These are phyloP conservation scores for Chalciporus sphaerocephalus DNA, from an alignment of 768 basidiomycete species.

Conservation along the genomic window DNA sequence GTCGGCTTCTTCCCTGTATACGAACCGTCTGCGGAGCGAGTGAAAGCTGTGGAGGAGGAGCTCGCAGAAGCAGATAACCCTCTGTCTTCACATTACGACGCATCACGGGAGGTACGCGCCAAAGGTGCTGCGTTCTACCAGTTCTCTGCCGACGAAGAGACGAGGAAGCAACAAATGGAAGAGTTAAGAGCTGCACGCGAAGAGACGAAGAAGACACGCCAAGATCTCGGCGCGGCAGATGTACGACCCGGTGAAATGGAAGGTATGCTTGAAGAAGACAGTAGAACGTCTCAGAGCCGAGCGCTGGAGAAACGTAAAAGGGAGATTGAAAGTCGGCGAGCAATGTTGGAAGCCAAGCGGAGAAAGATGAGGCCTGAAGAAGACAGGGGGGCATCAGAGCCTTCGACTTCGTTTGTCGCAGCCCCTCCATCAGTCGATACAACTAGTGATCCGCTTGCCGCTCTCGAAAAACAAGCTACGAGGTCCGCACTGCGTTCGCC, in stretches of 20 bases:
- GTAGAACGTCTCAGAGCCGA: conserved; percentile 39
- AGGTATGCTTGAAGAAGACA: conserved; percentile 54
- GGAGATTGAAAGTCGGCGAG: conserved; percentile 63
- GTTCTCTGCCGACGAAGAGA: conserved; percentile 83
- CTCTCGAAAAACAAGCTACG: conserved; percentile 39
- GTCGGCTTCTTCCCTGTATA: conserved; percentile 85
- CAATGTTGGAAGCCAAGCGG: conserved; percentile 62
- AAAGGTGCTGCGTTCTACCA: conserved; percentile 91
- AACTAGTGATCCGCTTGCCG: conserved; percentile 46
- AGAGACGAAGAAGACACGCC: conserved; percentile 64
- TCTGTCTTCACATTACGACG: conserved; percentile 75
- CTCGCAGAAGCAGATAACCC: conserved; percentile 67
- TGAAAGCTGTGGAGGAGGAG: conserved; percentile 69
- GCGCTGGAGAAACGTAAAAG: conserved; percentile 65
- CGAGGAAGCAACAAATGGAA: conserved; percentile 76
- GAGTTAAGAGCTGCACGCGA: conserved; percentile 62
- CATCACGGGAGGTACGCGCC: conserved; percentile 74
- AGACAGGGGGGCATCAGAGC: neutral
- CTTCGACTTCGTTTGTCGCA: neutral
- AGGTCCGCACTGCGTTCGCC: conserved; percentile 10
- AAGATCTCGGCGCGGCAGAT: conserved; percentile 58
- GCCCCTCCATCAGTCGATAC: conserved; percentile 6
- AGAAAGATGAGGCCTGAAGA: conserved; percentile 41
- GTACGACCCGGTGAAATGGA: conserved; percentile 68
- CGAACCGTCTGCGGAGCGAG: conserved; percentile 74